phyloP scores from a whole-genome alignment of 2,329 filamentous ascomycete species.

The Diaporthe nobilis region DNA sequence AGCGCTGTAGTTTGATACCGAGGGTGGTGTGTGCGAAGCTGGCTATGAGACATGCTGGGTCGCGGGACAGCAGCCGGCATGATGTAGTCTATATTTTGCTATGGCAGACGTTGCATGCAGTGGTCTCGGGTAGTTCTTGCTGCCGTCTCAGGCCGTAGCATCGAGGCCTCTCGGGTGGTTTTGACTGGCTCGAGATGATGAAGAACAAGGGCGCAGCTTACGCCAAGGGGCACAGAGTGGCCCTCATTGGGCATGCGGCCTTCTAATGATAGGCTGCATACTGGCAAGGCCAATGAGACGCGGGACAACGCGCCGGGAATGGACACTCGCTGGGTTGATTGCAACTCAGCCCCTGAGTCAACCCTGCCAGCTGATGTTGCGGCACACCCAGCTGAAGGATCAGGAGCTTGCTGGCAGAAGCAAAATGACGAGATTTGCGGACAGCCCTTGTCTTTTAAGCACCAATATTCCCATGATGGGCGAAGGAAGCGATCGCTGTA shows the following conservation, averaged over 20 bases:
- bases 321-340: not conserved
- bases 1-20: not conserved
- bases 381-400: constrained; percentile 16
- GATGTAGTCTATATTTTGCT: not conserved
- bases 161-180: not conserved
- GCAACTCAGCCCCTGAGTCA: constrained; percentile 16
- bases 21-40: not conserved
- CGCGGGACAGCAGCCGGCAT: not conserved
- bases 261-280: constrained; percentile 18
- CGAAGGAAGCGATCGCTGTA: too few species aligned
- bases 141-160: not conserved
- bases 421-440: not conserved
- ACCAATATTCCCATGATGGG: not conserved
- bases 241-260: not conserved
- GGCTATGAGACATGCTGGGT: not conserved
- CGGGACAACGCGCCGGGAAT: not conserved
- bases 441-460: not conserved
- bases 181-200: not conserved
- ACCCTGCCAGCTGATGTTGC: constrained; percentile 8
- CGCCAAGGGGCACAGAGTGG: not conserved
- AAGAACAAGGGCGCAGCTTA: constrained; percentile 1
- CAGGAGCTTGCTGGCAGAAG: not conserved
- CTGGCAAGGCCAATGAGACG: not conserved
- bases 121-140: not conserved
- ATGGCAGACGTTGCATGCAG: not conserved